Evolutionary conservation across 208 protist genomes (phyloP), one percentile per base, ranked within the genome.

Genomic region (Wallacemonas collosoma): DNA sequence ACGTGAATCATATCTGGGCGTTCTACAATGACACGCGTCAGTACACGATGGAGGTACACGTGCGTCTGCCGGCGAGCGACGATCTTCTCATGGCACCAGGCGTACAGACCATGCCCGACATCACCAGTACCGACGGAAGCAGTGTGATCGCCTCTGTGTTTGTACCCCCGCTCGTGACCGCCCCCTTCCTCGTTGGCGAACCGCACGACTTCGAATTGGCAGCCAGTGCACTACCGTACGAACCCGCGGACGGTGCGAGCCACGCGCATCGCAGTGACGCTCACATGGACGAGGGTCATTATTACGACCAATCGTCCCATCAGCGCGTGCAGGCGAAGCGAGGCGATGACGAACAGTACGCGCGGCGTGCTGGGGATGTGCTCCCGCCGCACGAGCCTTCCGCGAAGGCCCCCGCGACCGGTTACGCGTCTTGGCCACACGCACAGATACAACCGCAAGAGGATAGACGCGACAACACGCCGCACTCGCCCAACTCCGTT

Each of bases 11-110:
- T 9, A 90, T 84, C 15, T 95, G 91, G 88, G 86, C 79, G 63
- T 95, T 90, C 57, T 93, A 93, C 83, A 95, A 95, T 67, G 91
- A 95, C 79, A 93, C 88, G n/a, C 56, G 62, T 26, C 80, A 93
- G 14, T 93, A 87, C 68, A 50, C 73, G 38, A 93, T 95, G 82
- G 85, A 77, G 7, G 85, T 85, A 4, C 86, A 81, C 71, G 86
- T 93, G 60, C 72, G 61, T 45, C 87, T 88, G 51, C 69, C 74
- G 4, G 14, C 47, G 50, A 61, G 41, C 1, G 71, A 38, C 43
- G 63, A 57, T 15, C 72, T 86, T 41, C 71, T 83, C 66, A 44
- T 84, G 17, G 80, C 79, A 1, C 82, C 76, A 0, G 81, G 75
- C 1, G 81, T 87, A 71, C 64, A 75, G 50, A 41, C 50, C 40